Base-by-base conservation (phyloP, 805 yeast species). In the Ogataea sp. region DNA sequence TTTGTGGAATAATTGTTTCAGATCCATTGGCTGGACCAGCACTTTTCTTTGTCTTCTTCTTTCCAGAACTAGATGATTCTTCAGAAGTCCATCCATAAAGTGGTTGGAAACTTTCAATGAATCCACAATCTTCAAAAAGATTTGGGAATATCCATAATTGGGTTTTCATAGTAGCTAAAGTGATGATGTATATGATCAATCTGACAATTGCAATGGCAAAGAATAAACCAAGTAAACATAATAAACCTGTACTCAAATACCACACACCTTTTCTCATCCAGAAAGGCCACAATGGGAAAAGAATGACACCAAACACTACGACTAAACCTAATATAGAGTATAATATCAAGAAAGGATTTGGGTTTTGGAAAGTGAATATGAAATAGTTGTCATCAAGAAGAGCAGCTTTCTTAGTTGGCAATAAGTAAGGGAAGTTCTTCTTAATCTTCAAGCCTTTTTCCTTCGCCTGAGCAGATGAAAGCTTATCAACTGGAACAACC, bases 101-200 rank as follows among this genome's bases (percentile, higher is more conserved):
- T 4, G 98, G 98, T 48, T 71, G 71, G 67, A 93, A 93, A 67
- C 95, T 83, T 43, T 90, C 97, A 43, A 90, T 55, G 46, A 93
- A 83, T 20, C 97, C 96, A 51, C 94, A 89, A 56, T 93, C 98
- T 45, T 81, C 98, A 62, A 89, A 93, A 55, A 93, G 69, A 57
- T 90, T 90, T 41, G 98, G 98, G 71, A 87, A 90, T 35, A 93
- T 58, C 98, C 98, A 93, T 57, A 93, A 71, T n/a, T 95, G 95
- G 32, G 78, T 77, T 7, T 78, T 74, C 41, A 72, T 64, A 1
- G 74, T 61, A 36, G 80, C 64, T 47, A 73, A 71, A 0, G 88
- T 73, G 38, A 83, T 49, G 20, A 71, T 49, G 51, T 78, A 86
- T 20, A 93, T 56, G 31, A 89, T 68, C 56, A 89, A 66, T 55